Conservation (phyloP, 2,329 filamentous ascomycete genomes). For the Colletotrichum sp. region DNA sequence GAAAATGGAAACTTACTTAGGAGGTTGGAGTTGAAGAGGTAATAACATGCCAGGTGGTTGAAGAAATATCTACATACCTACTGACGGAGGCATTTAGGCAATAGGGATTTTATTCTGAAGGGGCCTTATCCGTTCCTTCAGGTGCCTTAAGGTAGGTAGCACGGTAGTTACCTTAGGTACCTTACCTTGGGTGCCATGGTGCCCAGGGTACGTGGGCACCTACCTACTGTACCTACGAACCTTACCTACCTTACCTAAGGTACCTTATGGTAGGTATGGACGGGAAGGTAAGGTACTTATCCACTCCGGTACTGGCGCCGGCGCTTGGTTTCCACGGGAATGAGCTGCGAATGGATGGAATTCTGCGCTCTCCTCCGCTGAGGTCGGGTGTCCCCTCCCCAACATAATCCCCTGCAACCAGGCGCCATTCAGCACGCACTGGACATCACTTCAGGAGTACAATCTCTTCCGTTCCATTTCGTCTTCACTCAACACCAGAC, state of each 20-base stretch:
- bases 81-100: neutral
- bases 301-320: neutral
- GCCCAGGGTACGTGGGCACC: too few species aligned
- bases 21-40: neutral
- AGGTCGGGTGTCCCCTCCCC: neutral
- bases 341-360: neutral
- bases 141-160: too few species aligned
- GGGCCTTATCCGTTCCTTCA: neutral
- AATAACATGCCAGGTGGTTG: neutral
- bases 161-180: too few species aligned
- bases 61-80: neutral
- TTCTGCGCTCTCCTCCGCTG: neutral
- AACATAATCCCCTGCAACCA: neutral
- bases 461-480: neutral
- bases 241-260: neutral
- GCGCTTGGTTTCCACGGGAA: conserved; percentile 16
- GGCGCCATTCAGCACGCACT: neutral
- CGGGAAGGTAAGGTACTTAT: neutral
- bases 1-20: neutral
- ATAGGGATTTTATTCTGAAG: neutral
- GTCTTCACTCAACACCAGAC: neutral
- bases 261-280: neutral
- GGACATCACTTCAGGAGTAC: neutral
- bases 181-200: neutral
- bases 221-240: too few species aligned